Base-by-base conservation (phyloP, 176 grass and related monocot genomes). In the bread wheat (Triticum aestivum) region DNA sequence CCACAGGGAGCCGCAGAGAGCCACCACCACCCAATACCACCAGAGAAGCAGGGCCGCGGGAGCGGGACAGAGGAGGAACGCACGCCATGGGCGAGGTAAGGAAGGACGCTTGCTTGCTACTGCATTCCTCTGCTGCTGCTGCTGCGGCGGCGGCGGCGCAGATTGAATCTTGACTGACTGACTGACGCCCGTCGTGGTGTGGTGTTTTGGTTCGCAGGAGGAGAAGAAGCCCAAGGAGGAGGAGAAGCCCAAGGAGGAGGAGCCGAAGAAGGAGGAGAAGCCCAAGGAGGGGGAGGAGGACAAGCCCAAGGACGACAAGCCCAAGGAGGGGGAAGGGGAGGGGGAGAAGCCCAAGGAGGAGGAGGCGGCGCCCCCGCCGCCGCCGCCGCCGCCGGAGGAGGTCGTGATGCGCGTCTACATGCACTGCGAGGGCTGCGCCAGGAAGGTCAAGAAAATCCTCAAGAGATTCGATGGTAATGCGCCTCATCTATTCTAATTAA, bases 331-430 rank as follows among this genome's bases (percentile, higher is more conserved):
- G 27, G 81, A 80, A 10, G 87, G 84, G 33, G 52, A 83, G 65
- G 73, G 73, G 17, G 73, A 76, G 26, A 76, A 76, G 45, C 44
- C 73, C 45, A 49, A 61, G 75, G 82, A 54, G 18, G 76, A 70
- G 80, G 77, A 80, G 70, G 86, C 35, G 38, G 44, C 74, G 34
- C 44, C 77, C 45, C 38, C 85, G 23, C 89, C 89, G 13, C 93
- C 91, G 0, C 89, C 88, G 0, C 92, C 91, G 11, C 93, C 93
- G 68, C 90, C 90, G 82, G 93, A 99, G 89, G 97, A 96, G 92
- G 85, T 99, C n/a, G 92, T 91, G 81, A 96, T 99, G 94, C 84
- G 92, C 20, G 97, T 99, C 44, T 99, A 91, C 97, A 99, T 96
- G 97, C 97, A 99, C 77, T 99, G 97, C 86, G 92, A 99, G 87